Evolutionary conservation across 2,329 filamentous ascomycete genomes (phyloP).

Genomic region (Pseudopyrenochaeta lycopersici): DNA sequence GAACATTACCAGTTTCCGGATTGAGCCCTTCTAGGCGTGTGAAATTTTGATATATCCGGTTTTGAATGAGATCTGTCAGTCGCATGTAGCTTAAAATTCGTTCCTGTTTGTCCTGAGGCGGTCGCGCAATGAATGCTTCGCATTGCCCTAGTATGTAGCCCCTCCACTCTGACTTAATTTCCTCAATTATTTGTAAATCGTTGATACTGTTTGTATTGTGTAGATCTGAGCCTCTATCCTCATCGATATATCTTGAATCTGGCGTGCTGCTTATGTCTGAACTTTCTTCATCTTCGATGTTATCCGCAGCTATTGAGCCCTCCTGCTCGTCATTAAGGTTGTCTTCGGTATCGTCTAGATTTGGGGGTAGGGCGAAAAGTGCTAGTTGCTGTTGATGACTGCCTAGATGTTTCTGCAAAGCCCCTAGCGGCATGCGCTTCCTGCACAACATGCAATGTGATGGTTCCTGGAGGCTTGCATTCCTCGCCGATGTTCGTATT

Average conservation of each 20-base stretch:
- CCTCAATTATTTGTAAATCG: too few species aligned
- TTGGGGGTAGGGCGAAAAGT: constrained; percentile 30
- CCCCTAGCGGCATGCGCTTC: constrained; percentile 13
- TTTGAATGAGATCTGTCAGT: neutral
- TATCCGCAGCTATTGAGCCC: neutral
- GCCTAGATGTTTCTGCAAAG: constrained; percentile 28
- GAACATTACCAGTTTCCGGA: too few species aligned
- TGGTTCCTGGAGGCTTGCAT: neutral
- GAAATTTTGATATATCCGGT: neutral
- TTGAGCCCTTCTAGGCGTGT: too few species aligned
- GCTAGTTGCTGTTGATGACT: constrained; percentile 35
- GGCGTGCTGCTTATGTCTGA: neutral
- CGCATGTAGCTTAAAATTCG: neutral
- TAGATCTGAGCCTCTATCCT: neutral
- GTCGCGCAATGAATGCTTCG: neutral
- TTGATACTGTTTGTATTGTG: neutral
- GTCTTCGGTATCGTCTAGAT: constrained; percentile 23
- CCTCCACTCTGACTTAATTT: neutral
- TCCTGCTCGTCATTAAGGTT: neutral
- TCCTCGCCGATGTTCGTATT: constrained; percentile 5
- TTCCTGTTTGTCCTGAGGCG: neutral
- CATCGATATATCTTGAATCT: neutral
- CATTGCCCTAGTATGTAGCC: neutral
- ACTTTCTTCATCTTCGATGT: neutral
- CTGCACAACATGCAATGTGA: constrained; percentile 20